Base-by-base conservation (phyloP, 129 eudicot genomes). In the Logfia minima region DNA sequence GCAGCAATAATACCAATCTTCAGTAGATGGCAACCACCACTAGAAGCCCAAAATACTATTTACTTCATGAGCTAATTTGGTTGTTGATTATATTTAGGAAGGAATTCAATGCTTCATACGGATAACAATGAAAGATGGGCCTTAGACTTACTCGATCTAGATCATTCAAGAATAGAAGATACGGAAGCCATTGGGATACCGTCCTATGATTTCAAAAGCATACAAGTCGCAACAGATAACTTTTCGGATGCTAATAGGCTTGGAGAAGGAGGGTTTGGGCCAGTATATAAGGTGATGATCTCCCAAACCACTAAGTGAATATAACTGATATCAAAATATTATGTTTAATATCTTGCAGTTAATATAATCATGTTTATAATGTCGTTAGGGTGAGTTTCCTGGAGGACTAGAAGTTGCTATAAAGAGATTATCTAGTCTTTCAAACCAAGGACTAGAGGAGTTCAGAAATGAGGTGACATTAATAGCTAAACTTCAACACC, bases 181-280 rank as follows among this genome's bases (percentile, higher is more conserved):
- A 77, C 56, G 6, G 72, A 83, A 65, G 71, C 83, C 55, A 73
- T 80, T 55, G 85, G 75, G 22, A 80, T 83, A 19, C 90, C 90
- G 2, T 83, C 80, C 64, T 80, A 77, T 72, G 68, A 77, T 0
- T 77, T 83, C 10, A 79, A 81, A 66, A 4, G 68, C 80, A 75
- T 86, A 86, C 53, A 68, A 70, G 74, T 16, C 26, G 90, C 90
- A 17, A 86, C 90, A 31, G 28, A 75, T 53, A 68, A 73, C 59
- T 86, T 86, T 31, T 69, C 90, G 29, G 72, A 83, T 52, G 79
- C 74, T 48, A 68, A 81, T 35, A 86, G 73, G 77, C 84, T 83
- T 56, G 90, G 90, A 71, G 65, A 82, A 83, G 90, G 90, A 29
- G 90, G 90, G 34, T 83, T 83, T 32, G 89, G 89, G 39, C 78